Conservation (phyloP, 2,329 filamentous ascomycete genomes). For the Epichloe scottii region DNA sequence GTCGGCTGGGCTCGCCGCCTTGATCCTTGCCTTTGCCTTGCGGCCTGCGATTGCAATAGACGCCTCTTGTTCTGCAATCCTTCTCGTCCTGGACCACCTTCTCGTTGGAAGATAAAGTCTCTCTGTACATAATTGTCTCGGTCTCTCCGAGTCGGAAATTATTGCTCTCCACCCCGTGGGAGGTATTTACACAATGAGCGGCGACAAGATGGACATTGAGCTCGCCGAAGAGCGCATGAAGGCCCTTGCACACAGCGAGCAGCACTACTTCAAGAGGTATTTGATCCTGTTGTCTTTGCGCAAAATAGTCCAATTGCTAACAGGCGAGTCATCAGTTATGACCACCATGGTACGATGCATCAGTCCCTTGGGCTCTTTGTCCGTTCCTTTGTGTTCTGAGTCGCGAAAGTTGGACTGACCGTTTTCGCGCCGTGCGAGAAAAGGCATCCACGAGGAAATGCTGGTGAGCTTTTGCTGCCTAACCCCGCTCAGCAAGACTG, state of each 20-base stretch:
- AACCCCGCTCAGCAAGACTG: constrained; percentile 4
- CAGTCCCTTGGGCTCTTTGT: neutral
- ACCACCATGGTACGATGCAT: constrained; percentile 72
- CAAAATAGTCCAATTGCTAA: neutral
- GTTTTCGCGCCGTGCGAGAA: constrained; percentile 5
- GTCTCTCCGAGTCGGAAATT: neutral
- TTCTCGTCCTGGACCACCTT: neutral
- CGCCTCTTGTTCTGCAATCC: neutral
- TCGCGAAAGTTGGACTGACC: neutral
- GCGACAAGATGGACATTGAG: constrained; percentile 46
- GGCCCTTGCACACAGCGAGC: constrained; percentile 81
- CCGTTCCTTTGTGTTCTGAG: constrained; percentile 3
- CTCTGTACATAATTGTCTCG: neutral
- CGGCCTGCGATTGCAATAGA: constrained; percentile 1
- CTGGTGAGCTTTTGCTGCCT: constrained; percentile 51
- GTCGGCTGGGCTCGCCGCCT: neutral
- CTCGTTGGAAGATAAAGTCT: neutral
- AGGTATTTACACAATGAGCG: constrained; percentile 26
- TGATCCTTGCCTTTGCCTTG: neutral
- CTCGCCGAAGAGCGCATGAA: constrained; percentile 51
- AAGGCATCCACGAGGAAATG: constrained; percentile 97
- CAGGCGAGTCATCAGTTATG: constrained; percentile 53
- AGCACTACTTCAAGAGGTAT: constrained; percentile 98
- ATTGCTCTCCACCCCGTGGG: neutral
- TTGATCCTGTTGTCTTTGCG: constrained; percentile 7